Base-by-base conservation (phyloP, 768 basidiomycete genomes). In the Butyriboletus loyo region DNA sequence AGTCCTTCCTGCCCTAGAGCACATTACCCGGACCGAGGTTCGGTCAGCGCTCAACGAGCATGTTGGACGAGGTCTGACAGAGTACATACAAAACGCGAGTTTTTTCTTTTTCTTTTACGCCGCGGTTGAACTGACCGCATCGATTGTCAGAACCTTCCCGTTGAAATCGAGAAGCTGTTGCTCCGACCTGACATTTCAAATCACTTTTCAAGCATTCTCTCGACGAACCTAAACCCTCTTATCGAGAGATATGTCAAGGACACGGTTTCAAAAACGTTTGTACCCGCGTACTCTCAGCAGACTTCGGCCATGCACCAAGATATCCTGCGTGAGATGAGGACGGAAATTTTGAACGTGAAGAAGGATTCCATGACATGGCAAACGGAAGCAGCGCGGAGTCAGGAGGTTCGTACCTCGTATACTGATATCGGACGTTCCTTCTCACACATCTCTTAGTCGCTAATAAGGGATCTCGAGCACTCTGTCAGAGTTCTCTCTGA, bases 221-320 rank as follows among this genome's bases (percentile, higher is more conserved):
- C 87, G 11, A 75, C 82, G 9, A 83, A 82, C 42, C 71, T 93
- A 55, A 85, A 84, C 5, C 92, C 91, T 13, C 67, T 86, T 37
- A 82, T 94, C 57, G 89, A 92, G 64, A 77, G 85, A 54, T 86
- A 91, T 60, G 82, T 94, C 66, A 91, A 89, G 73, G 89, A 91
- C 21, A 76, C 85, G 15, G 78, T 93, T 58, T 75, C 77, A 13
- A 85, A 88, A 71, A 82, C 77, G 0, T 80, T 94, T 62, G 74
- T 92, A 34, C 91, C 91, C 2, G 78, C 86, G 28, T 87, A 87
- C 67, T 80, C 84, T 34, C 84, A 87, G 57, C 85, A 87, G 61
- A 80, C 87, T n/a, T 77, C 81, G 10, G 72, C 75, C 7, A 82
- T 92, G 78, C 88, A 92, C 63, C 90, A 92, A 65, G 88, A 91